phyloP scores from a whole-genome alignment of 495 filamentous ascomycete genomes.

The Penicillium manginii region DNA sequence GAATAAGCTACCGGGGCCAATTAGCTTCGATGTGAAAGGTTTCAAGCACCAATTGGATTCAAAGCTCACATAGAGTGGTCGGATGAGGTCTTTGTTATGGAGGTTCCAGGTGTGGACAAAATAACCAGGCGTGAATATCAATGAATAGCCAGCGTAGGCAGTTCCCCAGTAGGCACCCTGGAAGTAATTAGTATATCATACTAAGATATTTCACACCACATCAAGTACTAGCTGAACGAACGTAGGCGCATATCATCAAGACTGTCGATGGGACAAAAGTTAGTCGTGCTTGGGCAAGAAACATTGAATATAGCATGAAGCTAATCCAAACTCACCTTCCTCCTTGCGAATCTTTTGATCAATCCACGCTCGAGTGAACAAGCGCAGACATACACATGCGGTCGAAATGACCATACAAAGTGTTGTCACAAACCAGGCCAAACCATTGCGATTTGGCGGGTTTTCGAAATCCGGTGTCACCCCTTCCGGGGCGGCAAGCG shows the following conservation, averaged over 20 bases:
- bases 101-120: constrained; percentile 31
- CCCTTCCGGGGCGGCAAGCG: constrained; percentile 22
- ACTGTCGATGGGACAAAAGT: neutral
- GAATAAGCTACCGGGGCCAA: constrained; percentile 11
- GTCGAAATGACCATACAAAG: constrained; percentile 23
- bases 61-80: constrained; percentile 19
- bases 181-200: neutral
- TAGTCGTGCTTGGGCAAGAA: neutral
- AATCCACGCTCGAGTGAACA: constrained; percentile 20
- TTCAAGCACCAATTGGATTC: neutral
- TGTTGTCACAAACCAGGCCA: constrained; percentile 29
- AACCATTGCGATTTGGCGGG: constrained; percentile 32
- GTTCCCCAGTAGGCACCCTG: constrained; percentile 31
- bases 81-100: constrained; percentile 19
- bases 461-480: constrained; percentile 32
- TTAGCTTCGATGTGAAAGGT: neutral
- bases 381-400: constrained; percentile 19
- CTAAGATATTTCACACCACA: too few relatives aligned
- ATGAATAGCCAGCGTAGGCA: constrained; percentile 21
- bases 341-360: constrained; percentile 19
- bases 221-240: constrained; percentile 2
- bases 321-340: constrained; percentile 21
- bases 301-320: neutral
- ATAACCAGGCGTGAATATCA: constrained; percentile 26
- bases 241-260: constrained; percentile 24